These are phyloP conservation scores for Ascomycota sp. DNA, from an alignment of 2,329 filamentous ascomycete species.

Conservation along the genomic window DNA sequence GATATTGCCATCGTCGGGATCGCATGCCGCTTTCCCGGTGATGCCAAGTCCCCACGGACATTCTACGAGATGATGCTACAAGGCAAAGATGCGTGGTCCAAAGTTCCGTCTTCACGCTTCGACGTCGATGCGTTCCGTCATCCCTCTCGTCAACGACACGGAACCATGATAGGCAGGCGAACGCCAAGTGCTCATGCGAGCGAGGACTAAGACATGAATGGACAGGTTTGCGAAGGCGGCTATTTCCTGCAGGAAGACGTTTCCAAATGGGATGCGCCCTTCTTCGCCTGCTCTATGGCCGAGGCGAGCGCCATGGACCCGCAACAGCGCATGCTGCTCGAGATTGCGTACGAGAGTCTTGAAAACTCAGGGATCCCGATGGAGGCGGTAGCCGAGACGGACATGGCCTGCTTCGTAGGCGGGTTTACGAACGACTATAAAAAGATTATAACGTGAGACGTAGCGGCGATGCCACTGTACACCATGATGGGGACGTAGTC, in stretches of 20 bases:
- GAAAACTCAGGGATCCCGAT: background rate
- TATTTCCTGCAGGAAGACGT: background rate
- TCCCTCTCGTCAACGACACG: background rate
- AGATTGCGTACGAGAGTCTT: background rate
- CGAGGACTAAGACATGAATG: too few species aligned
- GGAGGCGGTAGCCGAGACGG: background rate
- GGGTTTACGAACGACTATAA: background rate
- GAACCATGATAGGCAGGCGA: too few species aligned
- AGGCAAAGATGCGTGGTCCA: background rate
- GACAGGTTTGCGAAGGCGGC: background rate
- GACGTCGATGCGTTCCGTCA: background rate
- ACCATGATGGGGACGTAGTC: background rate
- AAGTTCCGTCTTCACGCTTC: background rate
- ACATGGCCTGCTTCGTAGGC: background rate
- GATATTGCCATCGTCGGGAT: background rate
- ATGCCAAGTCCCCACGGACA: background rate
- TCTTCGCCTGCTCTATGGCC: background rate
- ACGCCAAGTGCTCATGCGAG: too few species aligned
- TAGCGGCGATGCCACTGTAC: background rate
- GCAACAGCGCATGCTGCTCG: background rate
- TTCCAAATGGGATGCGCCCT: background rate
- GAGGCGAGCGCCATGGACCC: background rate
- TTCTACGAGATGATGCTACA: background rate
- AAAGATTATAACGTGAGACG: background rate
- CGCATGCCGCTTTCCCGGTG: background rate